Evolutionary conservation across 2,329 filamentous ascomycete species (phyloP).

Genomic region (Alternaria ventricosa): DNA sequence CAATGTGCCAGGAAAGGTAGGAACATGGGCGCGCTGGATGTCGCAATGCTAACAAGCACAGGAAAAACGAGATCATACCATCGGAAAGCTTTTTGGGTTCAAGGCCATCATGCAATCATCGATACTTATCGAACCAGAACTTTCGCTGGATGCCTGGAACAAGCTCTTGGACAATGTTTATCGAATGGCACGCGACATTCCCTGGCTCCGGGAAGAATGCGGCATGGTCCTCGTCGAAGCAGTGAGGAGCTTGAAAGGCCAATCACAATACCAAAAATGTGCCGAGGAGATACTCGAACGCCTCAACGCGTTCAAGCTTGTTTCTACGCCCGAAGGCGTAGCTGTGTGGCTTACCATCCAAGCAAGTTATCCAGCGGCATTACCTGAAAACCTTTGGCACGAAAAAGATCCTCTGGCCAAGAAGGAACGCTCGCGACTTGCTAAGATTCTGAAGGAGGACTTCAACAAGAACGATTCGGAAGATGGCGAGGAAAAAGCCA

Average conservation of each 20-base stretch:
- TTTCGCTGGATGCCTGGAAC: conserved; percentile 64
- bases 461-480: conserved; percentile 61
- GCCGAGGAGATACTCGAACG: conserved; percentile 68
- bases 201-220: conserved; percentile 89
- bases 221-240: conserved; percentile 81
- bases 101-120: conserved; percentile 84
- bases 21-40: conserved; percentile 13
- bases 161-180: conserved; percentile 75
- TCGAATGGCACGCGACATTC: conserved; percentile 77
- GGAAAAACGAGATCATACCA: conserved; percentile 84
- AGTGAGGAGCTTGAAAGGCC: conserved; percentile 61
- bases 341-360: conserved; percentile 82
- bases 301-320: conserved; percentile 69
- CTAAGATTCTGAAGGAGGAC: conserved; percentile 81
- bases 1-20: conserved; percentile 61
- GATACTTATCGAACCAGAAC: conserved; percentile 67
- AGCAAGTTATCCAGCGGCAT: conserved; percentile 66
- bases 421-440: conserved; percentile 71
- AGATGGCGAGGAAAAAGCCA: conserved; percentile 50
- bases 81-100: conserved; percentile 86
- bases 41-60: conserved; percentile 53
- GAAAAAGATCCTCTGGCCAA: conserved; percentile 73
- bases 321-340: conserved; percentile 85
- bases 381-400: conserved; percentile 76
- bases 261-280: conserved; percentile 59